Conservation (phyloP, 345 rosid species). For the Hypericum perforatum region DNA sequence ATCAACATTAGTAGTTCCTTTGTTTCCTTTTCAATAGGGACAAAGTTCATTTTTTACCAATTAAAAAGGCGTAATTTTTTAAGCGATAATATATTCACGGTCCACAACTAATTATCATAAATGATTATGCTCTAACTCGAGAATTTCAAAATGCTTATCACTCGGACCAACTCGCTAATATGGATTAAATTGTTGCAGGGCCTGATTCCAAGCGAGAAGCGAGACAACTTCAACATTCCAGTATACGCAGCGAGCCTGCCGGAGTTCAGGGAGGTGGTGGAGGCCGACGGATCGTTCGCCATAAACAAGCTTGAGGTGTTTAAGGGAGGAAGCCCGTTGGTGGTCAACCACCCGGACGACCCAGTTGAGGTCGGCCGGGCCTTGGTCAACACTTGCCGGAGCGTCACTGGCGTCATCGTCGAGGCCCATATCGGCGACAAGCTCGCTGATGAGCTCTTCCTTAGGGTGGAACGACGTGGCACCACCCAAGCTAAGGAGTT, state of each 20-base stretch:
- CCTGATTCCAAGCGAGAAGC: conserved; percentile 50
- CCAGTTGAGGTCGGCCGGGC: conserved; percentile 66
- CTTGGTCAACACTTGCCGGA: conserved; percentile 61
- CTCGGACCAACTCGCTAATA: not conserved
- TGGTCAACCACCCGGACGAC: conserved; percentile 64
- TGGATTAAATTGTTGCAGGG: conserved; percentile 30
- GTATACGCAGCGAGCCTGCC: conserved; percentile 84
- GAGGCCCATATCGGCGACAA: conserved; percentile 85
- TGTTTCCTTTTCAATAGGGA: too few relatives aligned
- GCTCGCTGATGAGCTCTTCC: conserved; percentile 64
- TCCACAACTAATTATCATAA: too few relatives aligned
- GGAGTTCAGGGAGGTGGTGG: conserved; percentile 79
- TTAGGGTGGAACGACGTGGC: conserved; percentile 51
- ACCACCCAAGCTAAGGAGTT: conserved; percentile 61
- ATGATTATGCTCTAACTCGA: too few relatives aligned
- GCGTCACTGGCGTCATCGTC: conserved; percentile 76
- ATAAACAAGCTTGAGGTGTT: conserved; percentile 69
- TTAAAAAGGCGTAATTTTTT: too few relatives aligned
- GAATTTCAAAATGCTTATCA: too few relatives aligned
- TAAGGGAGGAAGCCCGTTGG: conserved; percentile 94
- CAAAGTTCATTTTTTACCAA: too few relatives aligned
- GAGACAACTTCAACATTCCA: conserved; percentile 83
- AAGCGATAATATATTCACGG: too few relatives aligned
- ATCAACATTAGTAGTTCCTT: too few relatives aligned
- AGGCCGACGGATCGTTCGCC: conserved; percentile 55